These are phyloP conservation scores for Rosellinia necatrix DNA, from an alignment of 2,329 filamentous ascomycete species.

Conservation along the genomic window DNA sequence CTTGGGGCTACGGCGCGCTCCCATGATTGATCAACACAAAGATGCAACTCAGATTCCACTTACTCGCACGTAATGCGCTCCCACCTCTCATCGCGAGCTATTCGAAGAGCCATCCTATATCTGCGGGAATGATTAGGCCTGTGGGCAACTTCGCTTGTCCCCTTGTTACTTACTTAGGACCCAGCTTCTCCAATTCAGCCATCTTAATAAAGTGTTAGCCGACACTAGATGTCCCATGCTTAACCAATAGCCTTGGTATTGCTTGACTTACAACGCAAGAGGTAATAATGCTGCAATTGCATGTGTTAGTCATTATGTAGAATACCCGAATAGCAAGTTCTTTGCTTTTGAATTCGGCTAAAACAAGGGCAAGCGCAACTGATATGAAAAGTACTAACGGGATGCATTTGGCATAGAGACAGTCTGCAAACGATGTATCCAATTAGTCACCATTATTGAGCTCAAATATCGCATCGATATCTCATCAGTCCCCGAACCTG, in stretches of 20 bases:
- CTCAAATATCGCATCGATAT: neutral
- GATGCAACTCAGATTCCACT: slow-evolving; percentile 53
- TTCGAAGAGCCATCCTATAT: slow-evolving; percentile 42
- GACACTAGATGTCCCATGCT: neutral
- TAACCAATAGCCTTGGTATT: neutral
- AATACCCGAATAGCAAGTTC: neutral
- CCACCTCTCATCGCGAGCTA: slow-evolving; percentile 89
- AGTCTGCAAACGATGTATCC: slow-evolving; percentile 54
- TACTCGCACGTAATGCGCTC: slow-evolving; percentile 86
- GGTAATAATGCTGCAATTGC: slow-evolving; percentile 24
- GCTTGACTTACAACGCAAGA: slow-evolving; percentile 24
- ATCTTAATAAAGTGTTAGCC: slow-evolving; percentile 16
- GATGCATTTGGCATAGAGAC: slow-evolving; percentile 87
- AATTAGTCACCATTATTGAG: slow-evolving; percentile 14
- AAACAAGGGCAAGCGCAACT: neutral
- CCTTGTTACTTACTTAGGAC: slow-evolving; percentile 68
- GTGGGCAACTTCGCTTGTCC: neutral
- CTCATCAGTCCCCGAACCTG: neutral
- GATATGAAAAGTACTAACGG: slow-evolving; percentile 66
- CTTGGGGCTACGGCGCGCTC: neutral
- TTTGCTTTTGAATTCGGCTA: neutral
- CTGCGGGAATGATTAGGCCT: slow-evolving; percentile 4
- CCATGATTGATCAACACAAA: neutral
- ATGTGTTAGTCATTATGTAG: slow-evolving; percentile 1
- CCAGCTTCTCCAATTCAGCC: slow-evolving; percentile 78